Evolutionary conservation across 768 basidiomycete species (phyloP).

Genomic region (Leccinellum albellum): DNA sequence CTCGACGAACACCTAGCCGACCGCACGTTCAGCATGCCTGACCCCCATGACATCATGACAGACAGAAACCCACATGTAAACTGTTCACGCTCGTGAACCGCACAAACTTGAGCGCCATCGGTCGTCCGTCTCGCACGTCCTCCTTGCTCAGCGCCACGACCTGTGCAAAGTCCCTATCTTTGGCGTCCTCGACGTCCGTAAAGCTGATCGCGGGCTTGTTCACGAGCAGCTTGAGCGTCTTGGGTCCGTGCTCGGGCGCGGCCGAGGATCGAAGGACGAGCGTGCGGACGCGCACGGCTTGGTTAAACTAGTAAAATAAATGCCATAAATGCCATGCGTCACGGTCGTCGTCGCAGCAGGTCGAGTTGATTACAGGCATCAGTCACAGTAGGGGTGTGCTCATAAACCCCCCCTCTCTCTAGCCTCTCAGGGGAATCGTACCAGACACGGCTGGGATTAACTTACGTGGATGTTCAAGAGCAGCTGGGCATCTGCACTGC

Average conservation of each 20-base stretch:
- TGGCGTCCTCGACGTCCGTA: constrained; percentile 56
- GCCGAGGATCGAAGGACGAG: constrained; percentile 46
- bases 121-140: constrained; percentile 42
- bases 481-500: constrained; percentile 72
- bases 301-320: constrained; percentile 48
- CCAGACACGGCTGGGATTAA: not conserved
- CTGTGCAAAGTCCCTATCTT: constrained; percentile 52
- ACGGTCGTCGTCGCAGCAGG: not conserved
- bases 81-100: constrained; percentile 67
- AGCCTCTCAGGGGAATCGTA: no score
- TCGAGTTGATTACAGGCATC: no score
- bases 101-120: constrained; percentile 56
- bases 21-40: constrained; percentile 5
- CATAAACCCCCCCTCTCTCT: no score
- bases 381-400: no score
- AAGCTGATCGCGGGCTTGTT: constrained; percentile 63
- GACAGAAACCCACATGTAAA: constrained; percentile 50
- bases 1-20: constrained; percentile 58
- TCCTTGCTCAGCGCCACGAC: constrained; percentile 49
- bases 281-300: constrained; percentile 59
- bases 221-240: constrained; percentile 55
- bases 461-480: constrained; percentile 63
- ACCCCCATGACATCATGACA: not conserved
- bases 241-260: constrained; percentile 47
- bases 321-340: no score